These are phyloP conservation scores for Starmerella asiatica DNA, from an alignment of 805 yeast species.

Conservation along the genomic window DNA sequence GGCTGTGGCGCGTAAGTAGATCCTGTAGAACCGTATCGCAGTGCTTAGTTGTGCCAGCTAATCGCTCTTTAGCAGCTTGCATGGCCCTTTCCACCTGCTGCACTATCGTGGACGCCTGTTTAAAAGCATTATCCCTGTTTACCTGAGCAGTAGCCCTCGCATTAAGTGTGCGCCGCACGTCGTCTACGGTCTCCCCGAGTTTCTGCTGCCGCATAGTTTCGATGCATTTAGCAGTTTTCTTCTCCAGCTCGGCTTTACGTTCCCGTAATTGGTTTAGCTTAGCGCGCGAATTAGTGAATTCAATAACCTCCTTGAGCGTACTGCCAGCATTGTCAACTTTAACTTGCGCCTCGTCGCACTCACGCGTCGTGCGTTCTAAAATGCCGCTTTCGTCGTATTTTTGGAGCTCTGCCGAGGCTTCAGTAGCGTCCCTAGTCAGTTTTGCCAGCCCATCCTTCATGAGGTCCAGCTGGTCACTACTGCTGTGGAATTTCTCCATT, in stretches of 20 bases:
- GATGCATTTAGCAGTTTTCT: background rate
- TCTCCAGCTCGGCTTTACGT: background rate
- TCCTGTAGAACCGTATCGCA: background rate
- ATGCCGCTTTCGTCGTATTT: background rate
- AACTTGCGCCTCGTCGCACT: constrained; percentile 1
- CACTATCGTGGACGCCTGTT: too few species aligned
- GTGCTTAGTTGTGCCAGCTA: too few species aligned
- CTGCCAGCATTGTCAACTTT: constrained; percentile 1
- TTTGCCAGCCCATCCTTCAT: background rate
- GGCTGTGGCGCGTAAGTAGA: background rate
- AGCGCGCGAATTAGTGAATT: background rate
- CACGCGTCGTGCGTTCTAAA: background rate
- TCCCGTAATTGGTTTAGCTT: background rate
- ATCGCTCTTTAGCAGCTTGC: too few species aligned
- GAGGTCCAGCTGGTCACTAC: background rate
- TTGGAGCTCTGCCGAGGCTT: background rate
- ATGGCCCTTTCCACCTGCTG: too few species aligned
- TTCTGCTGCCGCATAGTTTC: too few species aligned
- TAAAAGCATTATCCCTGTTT: too few species aligned
- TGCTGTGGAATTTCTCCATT: too few species aligned
- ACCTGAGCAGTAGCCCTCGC: too few species aligned
- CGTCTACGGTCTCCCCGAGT: too few species aligned
- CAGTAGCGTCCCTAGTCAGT: background rate
- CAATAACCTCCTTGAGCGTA: background rate
- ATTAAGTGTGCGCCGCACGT: too few species aligned